Base-by-base conservation (phyloP, 176 grass and related monocot genomes). In the Puya raimondii region DNA sequence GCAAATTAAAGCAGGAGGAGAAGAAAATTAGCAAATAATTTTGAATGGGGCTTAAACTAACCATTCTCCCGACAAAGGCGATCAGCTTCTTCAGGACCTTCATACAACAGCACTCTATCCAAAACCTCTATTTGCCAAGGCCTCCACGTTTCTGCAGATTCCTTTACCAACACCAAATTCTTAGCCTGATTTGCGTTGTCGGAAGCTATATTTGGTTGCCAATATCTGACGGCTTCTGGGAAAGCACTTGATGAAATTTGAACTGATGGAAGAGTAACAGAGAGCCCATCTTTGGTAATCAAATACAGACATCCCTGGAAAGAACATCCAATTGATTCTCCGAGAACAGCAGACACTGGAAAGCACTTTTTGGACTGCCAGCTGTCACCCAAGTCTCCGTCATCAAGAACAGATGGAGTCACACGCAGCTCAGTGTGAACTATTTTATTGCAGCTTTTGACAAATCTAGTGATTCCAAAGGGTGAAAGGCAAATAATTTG, bases 51-150 rank as follows among this genome's bases (percentile, higher is more conserved):
- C 65, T 51, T 59, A 64, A 75, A 87, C 72, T 83, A 64, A 90
- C 93, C 89, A 70, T 97, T 97, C 71, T 87, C 84, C 81, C 79
- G 76, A 69, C 89, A 97, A 74, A 92, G 73, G 49, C 65, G 85
- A 23, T 92, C 86, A 53, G 93, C 93, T 70, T 92, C 71, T 77
- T 73, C 64, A 56, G 79, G 72, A 2, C 88, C 89, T 90, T 97
- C 93, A 85, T 79, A 97, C 72, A 97, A 70, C 65, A 92, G 78
- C 4, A 84, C 74, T 83, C 86, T 81, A 85, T 97, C 89, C 72
- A 97, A 87, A 59, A 97, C 79, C 70, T 97, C 89, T 77, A 87
- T 85, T 73, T 97, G 89, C 93, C 93, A 97, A 14, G 82, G 21
- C 68, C 68, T 87, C 84, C 73, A 97, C 18, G 33, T 80, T 70